Conservation (phyloP, 192 early-diverging fungal species). For the Rhizophagus prolifer region DNA sequence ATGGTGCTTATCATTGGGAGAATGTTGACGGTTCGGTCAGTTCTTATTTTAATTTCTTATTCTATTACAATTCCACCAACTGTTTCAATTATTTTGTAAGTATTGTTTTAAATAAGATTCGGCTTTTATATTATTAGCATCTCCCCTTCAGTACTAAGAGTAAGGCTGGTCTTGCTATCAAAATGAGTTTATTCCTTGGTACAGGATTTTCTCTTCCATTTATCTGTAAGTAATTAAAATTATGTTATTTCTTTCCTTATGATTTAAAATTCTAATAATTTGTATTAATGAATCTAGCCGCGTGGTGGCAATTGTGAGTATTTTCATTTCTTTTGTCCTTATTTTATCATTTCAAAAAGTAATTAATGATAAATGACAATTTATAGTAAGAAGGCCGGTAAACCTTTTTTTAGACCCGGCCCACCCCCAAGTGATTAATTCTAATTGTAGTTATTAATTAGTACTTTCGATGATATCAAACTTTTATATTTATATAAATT, state of each 20-base stretch:
- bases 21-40: conserved; percentile 38
- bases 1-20: conserved; percentile 40
- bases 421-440: conserved; percentile 1
- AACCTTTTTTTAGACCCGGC: conserved; percentile 5
- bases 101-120: background rate
- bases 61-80: background rate
- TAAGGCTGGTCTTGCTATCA: conserved; percentile 54
- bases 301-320: conserved; percentile 26
- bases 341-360: background rate
- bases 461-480: background rate
- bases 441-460: background rate
- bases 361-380: background rate
- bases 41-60: background rate
- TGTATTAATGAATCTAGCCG: background rate
- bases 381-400: conserved; percentile 22
- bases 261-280: background rate
- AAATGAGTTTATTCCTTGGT: conserved; percentile 52
- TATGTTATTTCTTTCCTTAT: background rate
- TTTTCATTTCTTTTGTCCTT: background rate
- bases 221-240: conserved; percentile 34
- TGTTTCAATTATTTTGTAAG: background rate
- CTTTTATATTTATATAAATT: background rate
- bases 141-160: conserved; percentile 62
- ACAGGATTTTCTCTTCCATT: conserved; percentile 57
- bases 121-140: conserved; percentile 39